Percentiles rank a stretch among this genome's conserved stretches.
phyloP scores from a whole-genome alignment of 108 stramenopile genomes.

The Skeletonema marinoi region DNA sequence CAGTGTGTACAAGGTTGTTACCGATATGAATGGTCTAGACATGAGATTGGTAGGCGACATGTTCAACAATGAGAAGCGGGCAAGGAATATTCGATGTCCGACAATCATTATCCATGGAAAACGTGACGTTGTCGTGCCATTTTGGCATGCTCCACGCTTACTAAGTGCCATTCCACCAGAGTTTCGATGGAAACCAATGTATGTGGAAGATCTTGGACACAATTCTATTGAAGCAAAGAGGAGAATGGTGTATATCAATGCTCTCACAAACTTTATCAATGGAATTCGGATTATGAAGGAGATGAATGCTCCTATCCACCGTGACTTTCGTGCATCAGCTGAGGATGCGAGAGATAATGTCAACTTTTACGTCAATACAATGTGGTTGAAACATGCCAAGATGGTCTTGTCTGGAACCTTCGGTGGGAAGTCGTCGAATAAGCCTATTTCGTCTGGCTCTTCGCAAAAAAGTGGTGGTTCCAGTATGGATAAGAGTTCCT shows the following conservation, averaged over 20 bases:
- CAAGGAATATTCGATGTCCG: conserved; percentile 62
- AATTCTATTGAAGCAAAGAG: conserved; percentile 67
- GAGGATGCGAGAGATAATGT: conserved; percentile 15
- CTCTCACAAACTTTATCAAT: conserved; percentile 25
- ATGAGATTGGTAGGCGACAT: conserved; percentile 44
- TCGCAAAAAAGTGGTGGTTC: neutral
- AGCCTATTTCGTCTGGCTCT: neutral
- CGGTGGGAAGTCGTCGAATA: neutral
- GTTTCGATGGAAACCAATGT: conserved; percentile 67
- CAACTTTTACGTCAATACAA: conserved; percentile 41
- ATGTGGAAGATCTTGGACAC: conserved; percentile 71
- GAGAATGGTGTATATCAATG: conserved; percentile 24
- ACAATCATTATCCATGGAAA: conserved; percentile 78
- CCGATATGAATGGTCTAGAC: conserved; percentile 40
- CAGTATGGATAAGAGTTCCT: neutral
- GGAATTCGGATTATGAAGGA: neutral
- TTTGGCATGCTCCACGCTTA: conserved; percentile 73
- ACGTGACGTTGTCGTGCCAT: conserved; percentile 79
- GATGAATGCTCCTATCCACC: conserved; percentile 13
- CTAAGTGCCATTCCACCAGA: conserved; percentile 58
- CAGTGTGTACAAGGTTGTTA: conserved; percentile 51
- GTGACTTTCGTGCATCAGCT: conserved; percentile 10
- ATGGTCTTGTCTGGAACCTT: conserved; percentile 10
- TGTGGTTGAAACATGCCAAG: conserved; percentile 40
- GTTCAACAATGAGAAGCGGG: conserved; percentile 54